Evolutionary conservation across 2,329 filamentous ascomycete species (phyloP).

Genomic region (Ophiostoma angusticollis): DNA sequence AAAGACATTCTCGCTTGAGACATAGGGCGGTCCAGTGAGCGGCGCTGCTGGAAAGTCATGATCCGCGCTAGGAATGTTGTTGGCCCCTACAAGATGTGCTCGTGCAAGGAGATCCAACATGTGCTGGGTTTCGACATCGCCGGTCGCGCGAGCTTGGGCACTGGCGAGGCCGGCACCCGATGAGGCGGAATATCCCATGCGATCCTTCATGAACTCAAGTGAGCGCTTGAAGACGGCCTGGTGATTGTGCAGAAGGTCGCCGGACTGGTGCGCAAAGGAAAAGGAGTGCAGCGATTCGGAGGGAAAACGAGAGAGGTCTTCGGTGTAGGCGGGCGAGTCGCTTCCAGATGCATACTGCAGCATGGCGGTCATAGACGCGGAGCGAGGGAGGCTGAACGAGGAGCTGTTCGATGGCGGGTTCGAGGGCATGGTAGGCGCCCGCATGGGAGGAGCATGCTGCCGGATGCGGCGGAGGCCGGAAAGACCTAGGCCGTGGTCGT

Average conservation of each 20-base stretch:
- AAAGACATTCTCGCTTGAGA: constrained; percentile 68
- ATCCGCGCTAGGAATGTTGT: constrained; percentile 39
- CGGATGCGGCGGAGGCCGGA: constrained; percentile 89
- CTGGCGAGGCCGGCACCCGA: constrained; percentile 60
- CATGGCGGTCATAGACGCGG: constrained; percentile 58
- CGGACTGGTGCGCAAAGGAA: constrained; percentile 91
- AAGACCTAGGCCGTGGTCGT: constrained; percentile 73
- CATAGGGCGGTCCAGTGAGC: constrained; percentile 64
- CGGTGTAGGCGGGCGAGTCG: constrained; percentile 60
- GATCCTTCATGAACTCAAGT: constrained; percentile 92
- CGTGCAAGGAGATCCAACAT: constrained; percentile 81
- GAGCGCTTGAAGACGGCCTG: constrained; percentile 89
- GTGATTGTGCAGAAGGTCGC: constrained; percentile 79
- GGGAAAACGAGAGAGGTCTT: constrained; percentile 86
- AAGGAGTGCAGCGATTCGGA: constrained; percentile 96
- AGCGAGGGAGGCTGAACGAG: constrained; percentile 47
- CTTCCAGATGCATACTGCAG: constrained; percentile 46
- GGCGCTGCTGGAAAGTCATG: constrained; percentile 38
- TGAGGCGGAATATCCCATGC: constrained; percentile 58
- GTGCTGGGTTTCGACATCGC: constrained; percentile 75
- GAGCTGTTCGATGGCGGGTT: constrained; percentile 49
- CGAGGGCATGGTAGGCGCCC: constrained; percentile 53
- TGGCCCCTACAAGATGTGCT: constrained; percentile 63
- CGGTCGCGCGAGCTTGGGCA: constrained; percentile 69
- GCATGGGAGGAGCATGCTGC: constrained; percentile 56